A percentile compares a stretch with the other conserved stretches of the same genome.
These are phyloP conservation scores for Tripterygium wilfordii DNA, from an alignment of 177 flowering plant genomes.

Conservation along the genomic window DNA sequence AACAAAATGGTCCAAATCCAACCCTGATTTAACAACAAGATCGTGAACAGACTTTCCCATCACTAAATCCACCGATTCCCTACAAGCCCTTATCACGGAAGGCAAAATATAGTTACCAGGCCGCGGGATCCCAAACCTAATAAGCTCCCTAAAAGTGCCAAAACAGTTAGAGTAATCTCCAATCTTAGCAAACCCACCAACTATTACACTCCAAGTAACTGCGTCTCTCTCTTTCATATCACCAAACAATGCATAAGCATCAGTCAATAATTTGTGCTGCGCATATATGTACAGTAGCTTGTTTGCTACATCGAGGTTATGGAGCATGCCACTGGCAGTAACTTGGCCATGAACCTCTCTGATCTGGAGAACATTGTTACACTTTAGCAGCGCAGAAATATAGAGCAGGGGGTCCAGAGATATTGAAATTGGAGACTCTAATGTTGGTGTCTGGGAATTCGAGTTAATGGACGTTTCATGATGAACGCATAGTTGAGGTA, in stretches of 20 bases:
- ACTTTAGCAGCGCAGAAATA: constrained; percentile 19
- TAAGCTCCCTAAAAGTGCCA: constrained; percentile 32
- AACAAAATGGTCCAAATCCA: constrained; percentile 26
- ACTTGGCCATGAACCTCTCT: constrained; percentile 34
- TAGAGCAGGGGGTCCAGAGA: constrained; percentile 9
- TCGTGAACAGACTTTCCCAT: constrained; percentile 29
- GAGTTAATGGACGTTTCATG: constrained; percentile 1
- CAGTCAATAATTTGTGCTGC: constrained; percentile 14
- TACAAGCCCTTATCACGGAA: constrained; percentile 34
- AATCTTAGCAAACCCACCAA: constrained; percentile 38
- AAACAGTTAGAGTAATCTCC: constrained; percentile 29
- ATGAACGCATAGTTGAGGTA: constrained; percentile 6
- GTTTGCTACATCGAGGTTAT: constrained; percentile 25
- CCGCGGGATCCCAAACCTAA: constrained; percentile 16
- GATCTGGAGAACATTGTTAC: constrained; percentile 27
- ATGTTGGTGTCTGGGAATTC: constrained; percentile 1
- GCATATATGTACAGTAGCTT: constrained; percentile 33
- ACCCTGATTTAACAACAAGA: constrained; percentile 23
- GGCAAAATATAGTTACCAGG: constrained; percentile 41
- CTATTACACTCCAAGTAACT: constrained; percentile 39
- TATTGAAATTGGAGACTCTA: constrained; percentile 1
- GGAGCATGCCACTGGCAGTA: constrained; percentile 14
- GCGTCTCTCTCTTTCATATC: constrained; percentile 28
- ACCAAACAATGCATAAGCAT: constrained; percentile 24
- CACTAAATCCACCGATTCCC: constrained; percentile 25